Evolutionary conservation across 225 moss, liverwort and hornwort genomes (phyloP).

Genomic region (Polytrichum commune): DNA sequence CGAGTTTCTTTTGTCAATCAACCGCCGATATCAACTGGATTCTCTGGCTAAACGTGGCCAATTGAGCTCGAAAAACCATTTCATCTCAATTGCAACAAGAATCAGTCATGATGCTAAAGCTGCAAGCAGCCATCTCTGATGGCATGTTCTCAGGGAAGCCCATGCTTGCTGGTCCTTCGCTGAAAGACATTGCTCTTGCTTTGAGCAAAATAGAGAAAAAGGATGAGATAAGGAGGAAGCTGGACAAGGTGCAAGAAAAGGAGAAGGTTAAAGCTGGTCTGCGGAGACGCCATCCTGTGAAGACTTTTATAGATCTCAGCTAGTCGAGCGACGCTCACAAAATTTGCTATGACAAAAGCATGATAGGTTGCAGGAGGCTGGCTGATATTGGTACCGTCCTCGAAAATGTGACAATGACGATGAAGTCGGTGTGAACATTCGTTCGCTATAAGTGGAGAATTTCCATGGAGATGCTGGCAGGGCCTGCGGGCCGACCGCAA

Average conservation of each 20-base stretch:
- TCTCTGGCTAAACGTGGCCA: too few relatives aligned
- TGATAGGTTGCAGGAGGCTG: too few relatives aligned
- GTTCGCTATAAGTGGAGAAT: background rate
- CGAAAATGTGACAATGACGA: too few relatives aligned
- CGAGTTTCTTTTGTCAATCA: too few relatives aligned
- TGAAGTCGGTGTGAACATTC: too few relatives aligned
- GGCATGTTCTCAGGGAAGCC: constrained; percentile 13
- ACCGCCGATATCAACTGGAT: too few relatives aligned
- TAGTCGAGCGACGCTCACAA: too few relatives aligned
- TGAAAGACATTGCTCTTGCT: constrained; percentile 8
- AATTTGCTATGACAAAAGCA: too few relatives aligned
- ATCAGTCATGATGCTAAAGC: background rate
- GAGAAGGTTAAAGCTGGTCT: constrained; percentile 13
- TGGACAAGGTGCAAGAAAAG: constrained; percentile 8
- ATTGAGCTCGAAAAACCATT: too few relatives aligned
- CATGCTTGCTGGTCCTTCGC: background rate
- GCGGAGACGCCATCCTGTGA: constrained; percentile 3
- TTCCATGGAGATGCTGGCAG: constrained; percentile 10
- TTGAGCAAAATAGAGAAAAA: constrained; percentile 22
- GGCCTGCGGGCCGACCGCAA: background rate
- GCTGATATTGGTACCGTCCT: too few relatives aligned
- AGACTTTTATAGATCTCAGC: constrained; percentile 3
- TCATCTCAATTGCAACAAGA: too few relatives aligned
- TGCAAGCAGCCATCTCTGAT: background rate
- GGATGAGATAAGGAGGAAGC: constrained; percentile 16